Evolutionary conservation across 2,329 filamentous ascomycete genomes (phyloP), one percentile per base, ranked within the genome.

Genomic region (Fusarium beomiforme): DNA sequence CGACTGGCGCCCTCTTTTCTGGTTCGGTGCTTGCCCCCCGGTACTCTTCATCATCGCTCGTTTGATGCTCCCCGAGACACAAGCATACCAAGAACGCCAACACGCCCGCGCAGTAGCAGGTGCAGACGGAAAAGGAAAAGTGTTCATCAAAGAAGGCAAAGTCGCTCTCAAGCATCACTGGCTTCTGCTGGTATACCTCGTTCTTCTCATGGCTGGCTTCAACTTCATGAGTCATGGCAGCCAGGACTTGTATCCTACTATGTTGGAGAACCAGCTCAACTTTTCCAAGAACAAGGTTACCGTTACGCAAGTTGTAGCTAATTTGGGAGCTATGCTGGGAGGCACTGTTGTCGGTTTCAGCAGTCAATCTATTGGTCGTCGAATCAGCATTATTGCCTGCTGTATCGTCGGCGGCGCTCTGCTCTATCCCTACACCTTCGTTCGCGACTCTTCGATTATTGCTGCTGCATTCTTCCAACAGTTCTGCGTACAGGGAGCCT

Each of bases 161-260:
- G 88, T 95, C 1, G 94, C 93, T 0, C 77, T 97, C 33, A 91
- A 89, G 80, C 88, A 89, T 14, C 93, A 97, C 80, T 97, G 94
- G 94, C 71, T 93, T 17, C 81, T 97, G 5, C 84, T 97, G 60
- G 83, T 90, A 37, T 97, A 97, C 81, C 85, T 97, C 62, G 93
- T 97, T 10, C 84, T 97, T 23, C 85, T 97, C 41, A 97, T 97
- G 93, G 91, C 93, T 3, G 93, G 93, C 7, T 96, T 97, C 85
- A 97, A 97, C 82, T 97, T 96, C 78, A 94, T 96, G 92, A 92
- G 90, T 21, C 93, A 95, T 78, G 92, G 92, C 58, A 92, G 89
- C 24, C 80, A 92, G 79, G 88, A 89, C 73, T 78, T 90, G 31
- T 90, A 90, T 72, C 88, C 88, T 5, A 89, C 87, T 23, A 86